phyloP scores from a whole-genome alignment of 2,329 filamentous ascomycete species.

The Blastomyces percursus region DNA sequence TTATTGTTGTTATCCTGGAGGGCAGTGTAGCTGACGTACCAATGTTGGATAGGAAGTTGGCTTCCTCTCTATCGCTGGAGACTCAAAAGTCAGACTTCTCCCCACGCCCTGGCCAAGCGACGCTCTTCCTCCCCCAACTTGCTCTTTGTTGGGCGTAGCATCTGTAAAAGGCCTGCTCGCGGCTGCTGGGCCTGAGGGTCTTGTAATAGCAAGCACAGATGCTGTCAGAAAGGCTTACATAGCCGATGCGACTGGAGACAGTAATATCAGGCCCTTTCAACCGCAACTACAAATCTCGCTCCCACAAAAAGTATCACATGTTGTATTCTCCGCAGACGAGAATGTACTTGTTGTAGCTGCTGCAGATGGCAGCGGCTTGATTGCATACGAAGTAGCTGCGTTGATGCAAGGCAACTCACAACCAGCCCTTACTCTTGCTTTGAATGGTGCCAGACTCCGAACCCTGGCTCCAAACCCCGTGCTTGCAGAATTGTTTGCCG shows the following conservation, averaged over 20 bases:
- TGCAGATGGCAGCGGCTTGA: constrained; percentile 68
- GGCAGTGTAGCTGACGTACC: not conserved
- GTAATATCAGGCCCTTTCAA: constrained; percentile 57
- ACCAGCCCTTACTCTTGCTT: constrained; percentile 63
- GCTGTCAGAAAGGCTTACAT: constrained; percentile 65
- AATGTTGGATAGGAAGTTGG: constrained; percentile 51
- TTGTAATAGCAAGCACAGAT: constrained; percentile 67
- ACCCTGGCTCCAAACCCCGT: constrained; percentile 71
- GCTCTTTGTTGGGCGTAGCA: constrained; percentile 76
- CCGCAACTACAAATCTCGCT: constrained; percentile 64
- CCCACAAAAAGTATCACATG: constrained; percentile 68
- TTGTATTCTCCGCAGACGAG: constrained; percentile 86
- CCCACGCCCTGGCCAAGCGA: constrained; percentile 64
- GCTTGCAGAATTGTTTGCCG: constrained; percentile 52
- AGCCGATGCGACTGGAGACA: constrained; percentile 45
- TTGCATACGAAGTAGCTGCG: constrained; percentile 65
- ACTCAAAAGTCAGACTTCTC: constrained; percentile 69
- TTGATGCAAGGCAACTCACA: constrained; percentile 56
- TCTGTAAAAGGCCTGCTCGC: constrained; percentile 70
- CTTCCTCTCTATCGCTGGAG: constrained; percentile 68
- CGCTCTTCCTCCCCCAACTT: constrained; percentile 59
- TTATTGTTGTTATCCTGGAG: not conserved
- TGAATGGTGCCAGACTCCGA: constrained; percentile 62
- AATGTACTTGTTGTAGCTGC: constrained; percentile 71
- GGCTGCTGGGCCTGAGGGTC: constrained; percentile 69